Evolutionary conservation across 192 early-diverging fungal genomes (phyloP), one percentile per base, ranked within the genome.

Genomic region (Jimgerdemannia flammicorona): DNA sequence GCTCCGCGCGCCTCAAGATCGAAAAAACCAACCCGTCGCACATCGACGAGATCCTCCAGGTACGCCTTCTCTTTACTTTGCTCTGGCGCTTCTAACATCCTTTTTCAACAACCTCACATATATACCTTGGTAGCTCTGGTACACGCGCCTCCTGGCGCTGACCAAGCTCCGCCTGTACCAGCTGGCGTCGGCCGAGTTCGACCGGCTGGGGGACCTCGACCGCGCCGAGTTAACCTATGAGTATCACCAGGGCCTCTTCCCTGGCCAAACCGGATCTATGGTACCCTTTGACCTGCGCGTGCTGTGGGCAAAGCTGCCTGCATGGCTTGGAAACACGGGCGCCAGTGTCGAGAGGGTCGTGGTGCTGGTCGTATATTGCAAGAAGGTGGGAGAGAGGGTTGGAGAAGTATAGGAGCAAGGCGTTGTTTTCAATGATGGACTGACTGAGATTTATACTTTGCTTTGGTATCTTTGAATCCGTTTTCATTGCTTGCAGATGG

Each of bases 241-340:
- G 39, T 71, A 74, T 9, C 72, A 77, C 29, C 68, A 69, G 3
- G 75, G 70, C 0, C 77, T 73, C 18, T 86, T 80, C 70, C 81
- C 84, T 20, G 64, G 72, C 7, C 74, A 70, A 44, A 73, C 63
- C 73, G 85, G 85, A 6, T 73, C 75, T 3, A 82, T 87, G 73
- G 77, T 88, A 17, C 87, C 87, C 3, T 88, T 85, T 80, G 87
- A 86, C 29, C 19, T 88, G 29, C 65, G 81, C 70, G 79, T 88
- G 2, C 66, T 88, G 3, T 83, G 78, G 71, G 85, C 82, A 4
- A 71, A 79, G 20, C 68, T 88, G 4, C 84, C 84, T 10, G 80
- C 75, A 18, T 74, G 77, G 72, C 63, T 86, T 7, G 80, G 83
- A 17, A 72, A 85, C 66, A 67, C 78, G 9, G 74, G 80, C 17